phyloP scores from a whole-genome alignment of 345 rosid species.

The Sonneratia caseolaris region DNA sequence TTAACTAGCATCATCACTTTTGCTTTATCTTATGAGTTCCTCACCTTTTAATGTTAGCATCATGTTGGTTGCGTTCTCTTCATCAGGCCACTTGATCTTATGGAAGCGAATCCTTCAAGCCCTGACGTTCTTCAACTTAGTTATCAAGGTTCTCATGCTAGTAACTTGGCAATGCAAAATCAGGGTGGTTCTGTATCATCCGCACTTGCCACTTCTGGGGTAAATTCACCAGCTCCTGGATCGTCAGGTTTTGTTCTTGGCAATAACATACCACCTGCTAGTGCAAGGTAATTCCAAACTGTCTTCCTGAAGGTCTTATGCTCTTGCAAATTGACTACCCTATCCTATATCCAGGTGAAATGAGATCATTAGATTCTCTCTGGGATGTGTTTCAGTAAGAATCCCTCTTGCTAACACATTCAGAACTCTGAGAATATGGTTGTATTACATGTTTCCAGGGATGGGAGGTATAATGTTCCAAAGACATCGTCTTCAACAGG shows the following conservation, averaged over 20 bases:
- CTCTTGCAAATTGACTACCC: neutral
- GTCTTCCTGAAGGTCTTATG: neutral
- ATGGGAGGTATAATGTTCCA: constrained; percentile 61
- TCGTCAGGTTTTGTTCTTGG: constrained; percentile 58
- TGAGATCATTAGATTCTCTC: neutral
- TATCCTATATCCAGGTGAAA: neutral
- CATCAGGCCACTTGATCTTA: constrained; percentile 87
- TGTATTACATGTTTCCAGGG: constrained; percentile 34
- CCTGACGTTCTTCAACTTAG: constrained; percentile 51
- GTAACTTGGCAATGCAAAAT: constrained; percentile 47
- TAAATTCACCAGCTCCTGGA: constrained; percentile 53
- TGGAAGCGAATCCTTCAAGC: constrained; percentile 52
- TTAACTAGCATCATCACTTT: neutral
- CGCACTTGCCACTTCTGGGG: constrained; percentile 47
- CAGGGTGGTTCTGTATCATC: constrained; percentile 64
- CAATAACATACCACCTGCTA: constrained; percentile 46
- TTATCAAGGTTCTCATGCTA: constrained; percentile 50
- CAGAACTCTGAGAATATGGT: constrained; percentile 12
- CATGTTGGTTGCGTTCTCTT: constrained; percentile 13
- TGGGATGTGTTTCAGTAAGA: neutral
- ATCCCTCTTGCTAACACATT: neutral
- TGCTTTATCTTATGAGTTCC: neutral
- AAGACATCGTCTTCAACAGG: constrained; percentile 54
- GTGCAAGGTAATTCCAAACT: constrained; percentile 43
- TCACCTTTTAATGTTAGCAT: neutral